A percentile compares a stretch with the other conserved stretches of the same genome.
Conservation (phyloP, 2,329 filamentous ascomycete species). For the Pseudopithomyces maydicus region DNA sequence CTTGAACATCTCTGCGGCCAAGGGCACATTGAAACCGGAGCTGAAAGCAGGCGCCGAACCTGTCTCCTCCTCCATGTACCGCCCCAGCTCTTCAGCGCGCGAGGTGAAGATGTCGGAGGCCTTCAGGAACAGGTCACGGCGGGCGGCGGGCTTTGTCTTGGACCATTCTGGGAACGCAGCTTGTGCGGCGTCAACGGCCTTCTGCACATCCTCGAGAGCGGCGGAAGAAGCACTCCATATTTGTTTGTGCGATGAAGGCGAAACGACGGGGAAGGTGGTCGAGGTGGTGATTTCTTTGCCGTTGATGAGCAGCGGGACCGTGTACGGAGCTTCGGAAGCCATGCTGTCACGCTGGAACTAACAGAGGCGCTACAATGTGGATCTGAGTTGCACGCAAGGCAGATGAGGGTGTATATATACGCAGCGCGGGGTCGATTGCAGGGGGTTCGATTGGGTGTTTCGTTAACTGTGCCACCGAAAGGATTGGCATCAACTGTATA, state of each 20-base stretch:
- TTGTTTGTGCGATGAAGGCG: constrained; percentile 59
- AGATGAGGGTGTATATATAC: not conserved
- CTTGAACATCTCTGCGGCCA: constrained; percentile 52
- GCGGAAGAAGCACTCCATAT: constrained; percentile 62
- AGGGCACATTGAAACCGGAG: constrained; percentile 47
- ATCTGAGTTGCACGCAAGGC: not conserved
- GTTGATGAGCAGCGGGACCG: constrained; percentile 55
- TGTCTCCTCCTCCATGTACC: constrained; percentile 66
- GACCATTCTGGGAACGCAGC: constrained; percentile 73
- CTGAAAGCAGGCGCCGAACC: constrained; percentile 52
- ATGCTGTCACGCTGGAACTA: constrained; percentile 1
- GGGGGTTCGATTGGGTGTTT: constrained; percentile 4
- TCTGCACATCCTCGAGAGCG: constrained; percentile 59
- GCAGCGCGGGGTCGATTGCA: constrained; percentile 1
- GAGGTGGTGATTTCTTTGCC: constrained; percentile 54
- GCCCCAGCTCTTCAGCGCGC: constrained; percentile 64
- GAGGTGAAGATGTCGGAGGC: constrained; percentile 68
- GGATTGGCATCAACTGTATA: not conserved
- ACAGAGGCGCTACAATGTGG: not conserved
- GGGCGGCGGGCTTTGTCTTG: constrained; percentile 62
- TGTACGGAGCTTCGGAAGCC: constrained; percentile 31
- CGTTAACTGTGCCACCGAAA: not conserved
- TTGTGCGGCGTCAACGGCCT: constrained; percentile 66
- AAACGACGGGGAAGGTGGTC: constrained; percentile 61
- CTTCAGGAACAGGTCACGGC: constrained; percentile 72